Evolutionary conservation across 1,139 yeast genomes (phyloP).

Genomic region (Kodamaea plutei): DNA sequence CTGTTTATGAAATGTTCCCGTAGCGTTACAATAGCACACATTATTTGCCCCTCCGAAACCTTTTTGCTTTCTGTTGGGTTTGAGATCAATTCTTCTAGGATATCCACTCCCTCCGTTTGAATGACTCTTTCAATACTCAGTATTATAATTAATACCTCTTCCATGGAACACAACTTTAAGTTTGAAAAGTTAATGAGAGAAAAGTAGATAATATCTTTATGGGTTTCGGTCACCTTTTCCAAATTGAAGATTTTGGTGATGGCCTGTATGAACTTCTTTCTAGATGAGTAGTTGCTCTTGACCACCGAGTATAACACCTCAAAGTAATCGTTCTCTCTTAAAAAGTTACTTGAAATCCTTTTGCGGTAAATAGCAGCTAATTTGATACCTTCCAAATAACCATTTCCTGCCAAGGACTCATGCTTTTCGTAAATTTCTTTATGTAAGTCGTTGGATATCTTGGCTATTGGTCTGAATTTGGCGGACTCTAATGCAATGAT

Average conservation of each 20-base stretch:
- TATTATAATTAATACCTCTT: constrained; percentile 28
- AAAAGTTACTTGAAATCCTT: constrained; percentile 19
- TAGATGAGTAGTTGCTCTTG: constrained; percentile 37
- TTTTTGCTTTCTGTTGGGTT: constrained; percentile 7
- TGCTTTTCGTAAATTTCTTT: constrained; percentile 56
- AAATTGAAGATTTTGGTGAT: constrained; percentile 22
- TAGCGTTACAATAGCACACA: constrained; percentile 20
- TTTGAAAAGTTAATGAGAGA: constrained; percentile 34
- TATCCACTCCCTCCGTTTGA: constrained; percentile 30
- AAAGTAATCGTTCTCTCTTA: constrained; percentile 20
- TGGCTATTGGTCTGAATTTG: constrained; percentile 35
- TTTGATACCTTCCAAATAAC: constrained; percentile 62
- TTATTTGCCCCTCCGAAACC: constrained; percentile 17
- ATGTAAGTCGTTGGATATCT: constrained; percentile 51
- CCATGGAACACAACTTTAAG: constrained; percentile 34
- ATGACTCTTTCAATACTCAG: constrained; percentile 15
- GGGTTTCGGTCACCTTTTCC: constrained; percentile 8
- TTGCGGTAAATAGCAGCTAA: constrained; percentile 47
- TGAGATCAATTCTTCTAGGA: constrained; percentile 16
- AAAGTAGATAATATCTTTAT: constrained; percentile 31
- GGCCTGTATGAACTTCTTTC: constrained; percentile 41
- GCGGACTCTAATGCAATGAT: constrained; percentile 68
- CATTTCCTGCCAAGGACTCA: constrained; percentile 65
- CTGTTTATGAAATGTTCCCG: constrained; percentile 17
- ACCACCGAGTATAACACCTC: constrained; percentile 40